Base-by-base conservation (phyloP, 192 early-diverging fungal species). In the Coemansia sp. region DNA sequence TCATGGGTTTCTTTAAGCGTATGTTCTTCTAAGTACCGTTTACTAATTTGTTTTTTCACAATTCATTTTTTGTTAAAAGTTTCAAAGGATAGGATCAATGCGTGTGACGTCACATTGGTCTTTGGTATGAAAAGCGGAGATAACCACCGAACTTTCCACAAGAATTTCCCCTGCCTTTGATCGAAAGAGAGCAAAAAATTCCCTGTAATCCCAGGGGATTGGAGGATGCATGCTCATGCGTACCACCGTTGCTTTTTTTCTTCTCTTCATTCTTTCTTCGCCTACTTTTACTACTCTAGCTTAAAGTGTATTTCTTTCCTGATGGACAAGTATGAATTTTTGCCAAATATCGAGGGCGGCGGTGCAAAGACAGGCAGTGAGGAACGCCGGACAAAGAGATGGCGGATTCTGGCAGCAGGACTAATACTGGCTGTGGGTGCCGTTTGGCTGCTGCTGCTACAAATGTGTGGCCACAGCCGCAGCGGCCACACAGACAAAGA, bases 1-100 rank as follows among this genome's bases (percentile, higher is more conserved):
- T 77, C 43, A 28, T 69, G 51, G 68, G 68, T 32, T 71, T 77
- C 35, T 64, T 77, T 57, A 77, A 65, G 62, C 67, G 74, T n/a
- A 51, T 77, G 48, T 77, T 71, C 25, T 62, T 61, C 38, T 77
- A 51, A 70, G 43, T 22, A 56, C 19, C 49, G 4, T 52, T 18
- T 27, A 28, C 16, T 30, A 53, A 5, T 55, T 45, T 58, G 33
- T 55, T 14, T 21, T 32, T 18, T 56, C 46, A n/a, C 5, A 0
- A 47, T 6, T 42, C 24, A 18, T 27, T 43, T n/a, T 4, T 12
- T 49, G 43, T 48, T 19, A 32, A 22, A 50, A 11, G 11, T 35
- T 32, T 19, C 19, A 54, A 27, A 27, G n/a, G n/a, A 38, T 38
- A 16, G 11, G 12, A 16, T 38, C 11, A 27, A 50, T 28, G 11